Conservation (phyloP, 1,284 basidiomycete genomes). For the Polyporus tsugae region DNA sequence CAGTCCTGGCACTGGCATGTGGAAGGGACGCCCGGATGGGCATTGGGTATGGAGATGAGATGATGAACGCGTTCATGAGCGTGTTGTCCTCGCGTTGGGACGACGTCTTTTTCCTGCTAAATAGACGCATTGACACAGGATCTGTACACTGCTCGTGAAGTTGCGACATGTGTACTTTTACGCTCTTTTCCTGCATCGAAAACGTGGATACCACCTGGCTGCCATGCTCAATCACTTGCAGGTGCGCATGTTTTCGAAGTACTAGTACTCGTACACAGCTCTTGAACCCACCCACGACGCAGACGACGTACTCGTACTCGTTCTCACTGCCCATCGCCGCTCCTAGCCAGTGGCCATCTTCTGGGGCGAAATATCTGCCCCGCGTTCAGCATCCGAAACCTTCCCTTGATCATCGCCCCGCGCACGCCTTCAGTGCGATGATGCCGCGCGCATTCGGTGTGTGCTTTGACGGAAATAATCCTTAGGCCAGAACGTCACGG, state of each 20-base stretch:
- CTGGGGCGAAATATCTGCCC: not conserved
- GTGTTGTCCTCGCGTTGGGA: constrained; percentile 13
- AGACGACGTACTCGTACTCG: not conserved
- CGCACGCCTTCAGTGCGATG: constrained; percentile 27
- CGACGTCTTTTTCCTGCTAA: constrained; percentile 7
- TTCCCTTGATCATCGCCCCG: constrained; percentile 19
- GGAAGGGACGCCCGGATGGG: not conserved
- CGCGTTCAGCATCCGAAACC: not conserved
- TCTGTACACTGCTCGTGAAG: constrained; percentile 6
- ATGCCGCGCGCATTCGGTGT: constrained; percentile 37
- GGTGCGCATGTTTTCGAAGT: constrained; percentile 2
- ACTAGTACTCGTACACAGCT: not conserved
- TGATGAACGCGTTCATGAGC: constrained; percentile 5
- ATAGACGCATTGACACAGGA: constrained; percentile 1
- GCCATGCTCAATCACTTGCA: constrained; percentile 6
- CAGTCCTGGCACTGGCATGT: constrained; percentile 10
- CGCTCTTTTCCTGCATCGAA: not conserved
- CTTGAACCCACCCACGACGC: not conserved
- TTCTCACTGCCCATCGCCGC: not conserved
- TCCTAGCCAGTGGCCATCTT: not conserved
- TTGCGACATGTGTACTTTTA: constrained; percentile 4
- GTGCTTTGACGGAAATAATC: constrained; percentile 28
- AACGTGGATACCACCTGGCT: constrained; percentile 7
- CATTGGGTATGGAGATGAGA: not conserved
- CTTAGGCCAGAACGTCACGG: constrained; percentile 9